These are phyloP conservation scores for Xylariales sp. DNA, from an alignment of 2,329 filamentous ascomycete genomes.

Conservation along the genomic window DNA sequence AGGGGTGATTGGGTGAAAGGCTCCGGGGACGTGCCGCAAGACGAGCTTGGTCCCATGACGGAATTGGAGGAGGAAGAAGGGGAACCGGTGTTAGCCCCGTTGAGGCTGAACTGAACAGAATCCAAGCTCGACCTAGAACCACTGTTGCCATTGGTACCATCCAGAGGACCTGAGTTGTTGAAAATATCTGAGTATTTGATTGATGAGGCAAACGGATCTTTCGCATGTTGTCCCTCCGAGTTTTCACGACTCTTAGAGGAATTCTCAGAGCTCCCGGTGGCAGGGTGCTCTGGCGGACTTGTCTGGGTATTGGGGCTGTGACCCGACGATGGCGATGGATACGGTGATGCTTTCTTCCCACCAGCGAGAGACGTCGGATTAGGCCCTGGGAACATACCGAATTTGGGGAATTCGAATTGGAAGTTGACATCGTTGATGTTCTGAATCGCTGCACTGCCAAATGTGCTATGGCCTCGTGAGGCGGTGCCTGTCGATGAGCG, in stretches of 20 bases:
- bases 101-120: constrained; percentile 60
- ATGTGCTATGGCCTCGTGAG: constrained; percentile 56
- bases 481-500: constrained; percentile 44
- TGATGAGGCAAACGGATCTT: constrained; percentile 58
- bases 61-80: constrained; percentile 73
- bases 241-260: constrained; percentile 53
- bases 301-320: constrained; percentile 49
- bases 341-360: constrained; percentile 40
- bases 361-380: constrained; percentile 33
- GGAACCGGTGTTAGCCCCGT: constrained; percentile 70
- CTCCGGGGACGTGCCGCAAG: constrained; percentile 82
- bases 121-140: constrained; percentile 64
- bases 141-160: constrained; percentile 57
- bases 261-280: constrained; percentile 49
- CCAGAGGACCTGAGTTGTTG: constrained; percentile 56
- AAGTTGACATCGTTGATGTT: constrained; percentile 83
- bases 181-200: constrained; percentile 69
- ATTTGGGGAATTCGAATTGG: constrained; percentile 95
- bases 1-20: constrained; percentile 77
- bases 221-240: constrained; percentile 53
- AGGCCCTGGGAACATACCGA: constrained; percentile 76
- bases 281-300: constrained; percentile 52
- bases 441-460: constrained; percentile 63
- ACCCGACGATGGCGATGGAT: constrained; percentile 45
- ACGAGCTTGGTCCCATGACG: constrained; percentile 69